Base-by-base conservation (phyloP, 768 basidiomycete species). In the Phanerochaete carnosa region DNA sequence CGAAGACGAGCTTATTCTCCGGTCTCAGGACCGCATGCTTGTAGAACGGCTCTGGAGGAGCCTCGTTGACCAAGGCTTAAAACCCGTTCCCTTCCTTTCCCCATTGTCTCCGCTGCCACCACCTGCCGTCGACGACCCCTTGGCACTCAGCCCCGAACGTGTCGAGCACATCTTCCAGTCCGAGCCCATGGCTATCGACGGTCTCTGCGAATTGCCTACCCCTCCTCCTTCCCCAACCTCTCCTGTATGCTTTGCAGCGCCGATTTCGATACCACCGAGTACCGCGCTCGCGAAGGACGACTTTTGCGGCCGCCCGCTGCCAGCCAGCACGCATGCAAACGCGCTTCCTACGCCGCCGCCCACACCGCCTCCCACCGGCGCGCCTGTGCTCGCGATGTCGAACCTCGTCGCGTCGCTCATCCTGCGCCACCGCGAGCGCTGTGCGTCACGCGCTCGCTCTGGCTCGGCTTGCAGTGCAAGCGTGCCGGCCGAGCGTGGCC, bases 11-110 rank as follows among this genome's bases (percentile, higher is more conserved):
- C 45, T 30, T 16, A 32, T 32, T 15, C 59, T 53, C 4, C 56
- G 37, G 6, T 9, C 16, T 7, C 74, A 75, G 68, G 77, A 78
- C 55, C 66, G 57, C 33, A 29, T 70, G 43, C 68, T 78, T 58
- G 71, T 66, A 15, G 70, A 72, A 55, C 72, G 59, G 46, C 72
- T 79, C 47, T 71, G 71, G 66, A 66, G 63, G 35, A 67, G 67
- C 26, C 63, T 78, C 35, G 47, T 69, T 22, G 72, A 72, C 9
- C 68, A 71, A 56, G 76, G 77, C 11, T 73, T 70, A 59, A 59
- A 60, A 39, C 66, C 69, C 26, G 57, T 63, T 1, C 62, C 63
- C 4, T 43, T 67, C 22, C 32, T 23, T 25, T 26, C 57, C 30
- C 49, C 46, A 1, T 26, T 43, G 4, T 43, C 64, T 19, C 37